Evolutionary conservation across 2,329 filamentous ascomycete genomes (phyloP), one percentile per base, ranked within the genome.

Genomic region (Epichloe glyceriae): DNA sequence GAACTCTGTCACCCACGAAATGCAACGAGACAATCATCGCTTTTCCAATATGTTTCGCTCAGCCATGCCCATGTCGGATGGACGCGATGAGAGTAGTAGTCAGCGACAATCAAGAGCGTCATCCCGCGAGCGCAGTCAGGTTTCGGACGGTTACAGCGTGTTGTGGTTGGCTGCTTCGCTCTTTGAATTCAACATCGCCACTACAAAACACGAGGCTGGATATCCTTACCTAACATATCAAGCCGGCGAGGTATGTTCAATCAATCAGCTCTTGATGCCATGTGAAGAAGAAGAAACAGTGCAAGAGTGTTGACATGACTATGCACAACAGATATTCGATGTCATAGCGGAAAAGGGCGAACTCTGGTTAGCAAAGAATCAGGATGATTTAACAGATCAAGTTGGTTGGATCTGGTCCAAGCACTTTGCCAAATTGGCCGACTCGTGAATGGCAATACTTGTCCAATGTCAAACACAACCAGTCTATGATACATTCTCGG

Each of bases 321-420:
- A 22, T 46, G 34, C 19, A 5, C 20, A n/a, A 17, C 56, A 85
- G 79, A 87, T 91, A 55, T 91, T 91, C 61, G 86, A 91, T 69
- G 85, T 98, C 49, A 88, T 98, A 62, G 93, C 85, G 33, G 90
- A 96, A 67, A 96, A 96, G 66, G 93, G 93, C 56, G 93, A 98
- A 72, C 77, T 97, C 46, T 98, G 93, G 93, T 80, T 98, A 52
- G 93, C 93, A 49, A 88, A 88, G 67, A 98, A 98, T 64, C 93
- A 98, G 69, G 93, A 98, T 62, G 93, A 98, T 66, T 72, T 81
- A 1, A 75, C 73, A 11, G 79, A 85, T 56, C 77, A 82, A 56
- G 83, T 97, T 35, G 93, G 93, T 48, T 98, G 93, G 93, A 95
- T 98, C 61, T 98, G 93, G 93, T 95, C 90, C 61, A 96, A 96